Evolutionary conservation across 2,329 filamentous ascomycete genomes (phyloP).

Genomic region (Myrmaecium sp.): DNA sequence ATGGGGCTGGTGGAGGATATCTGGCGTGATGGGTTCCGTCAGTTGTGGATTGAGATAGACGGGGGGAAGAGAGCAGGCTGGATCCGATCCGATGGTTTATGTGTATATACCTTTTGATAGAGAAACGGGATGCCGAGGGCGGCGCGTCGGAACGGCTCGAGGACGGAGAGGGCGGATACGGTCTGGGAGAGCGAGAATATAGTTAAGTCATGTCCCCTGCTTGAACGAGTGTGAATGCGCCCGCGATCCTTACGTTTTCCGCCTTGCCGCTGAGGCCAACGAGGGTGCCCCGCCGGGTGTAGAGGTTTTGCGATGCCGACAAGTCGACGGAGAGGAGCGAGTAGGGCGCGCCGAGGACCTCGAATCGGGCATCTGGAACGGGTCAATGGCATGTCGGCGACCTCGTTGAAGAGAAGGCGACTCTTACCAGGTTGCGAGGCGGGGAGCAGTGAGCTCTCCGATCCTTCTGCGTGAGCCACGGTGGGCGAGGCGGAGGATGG

Average conservation of each 20-base stretch:
- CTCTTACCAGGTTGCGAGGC: too few species aligned
- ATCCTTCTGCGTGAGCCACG: constrained; percentile 19
- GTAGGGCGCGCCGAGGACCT: constrained; percentile 80
- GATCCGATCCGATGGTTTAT: background rate
- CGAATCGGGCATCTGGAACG: constrained; percentile 86
- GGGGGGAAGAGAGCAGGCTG: too few species aligned
- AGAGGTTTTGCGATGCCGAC: constrained; percentile 83
- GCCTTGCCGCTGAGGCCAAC: constrained; percentile 79
- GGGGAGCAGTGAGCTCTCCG: too few species aligned
- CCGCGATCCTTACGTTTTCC: constrained; percentile 50
- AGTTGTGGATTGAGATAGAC: too few species aligned
- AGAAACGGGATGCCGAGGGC: constrained; percentile 80
- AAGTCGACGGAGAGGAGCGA: constrained; percentile 87
- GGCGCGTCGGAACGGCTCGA: constrained; percentile 68
- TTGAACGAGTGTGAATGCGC: background rate
- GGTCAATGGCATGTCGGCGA: too few species aligned
- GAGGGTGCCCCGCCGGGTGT: constrained; percentile 79
- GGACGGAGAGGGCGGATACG: constrained; percentile 72
- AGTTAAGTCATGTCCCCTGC: background rate
- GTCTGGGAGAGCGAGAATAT: too few species aligned
- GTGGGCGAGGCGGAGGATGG: constrained; percentile 23
- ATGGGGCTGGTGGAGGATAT: constrained; percentile 76
- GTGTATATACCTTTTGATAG: constrained; percentile 48
- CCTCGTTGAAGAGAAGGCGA: too few species aligned
- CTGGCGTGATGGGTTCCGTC: constrained; percentile 21